Base-by-base conservation (phyloP, 441 rosid species). In the Bocquillonia castaneifolia region DNA sequence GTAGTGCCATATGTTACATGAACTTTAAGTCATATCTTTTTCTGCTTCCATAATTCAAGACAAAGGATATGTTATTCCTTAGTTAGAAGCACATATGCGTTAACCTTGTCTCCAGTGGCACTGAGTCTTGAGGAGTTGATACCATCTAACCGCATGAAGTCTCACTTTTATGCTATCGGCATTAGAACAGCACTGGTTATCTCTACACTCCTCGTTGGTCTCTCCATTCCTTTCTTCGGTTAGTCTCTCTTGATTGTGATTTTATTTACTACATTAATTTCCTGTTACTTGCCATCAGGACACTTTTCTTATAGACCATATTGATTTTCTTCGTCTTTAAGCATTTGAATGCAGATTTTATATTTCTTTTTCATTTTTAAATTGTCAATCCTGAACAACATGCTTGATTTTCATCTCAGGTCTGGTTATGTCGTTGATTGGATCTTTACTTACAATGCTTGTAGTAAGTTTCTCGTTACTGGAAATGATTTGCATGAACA, bases 391-490 rank as follows among this genome's bases (percentile, higher is more conserved):
- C 12, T 50, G 22, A 5, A 3, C 53, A 2, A 4, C 10, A 64
- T 31, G 1, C 31, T 58, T 63, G 8, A n/a, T n/a, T 47, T 56
- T 64, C 59, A 34, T 73, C 68, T 57, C 82, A 93, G 98, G 97
- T 45, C 84, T 91, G 69, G 88, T 91, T 53, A 83, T 93, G 97
- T 91, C 98, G 37, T 63, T 93, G 72, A 89, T 93, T 36, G 97
- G 98, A 82, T 93, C 98, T 40, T 78, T 89, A 64, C 88, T 93
- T 77, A 86, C 97, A 62, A 91, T 93, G 98, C 91, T 93, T 67
- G 90, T 93, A 69, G 98, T 89, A 81, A 79, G 96, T 79, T 74
- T 36, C 40, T 36, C 40, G 40, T 10, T 36, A 36, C 40, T n/a
- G 40, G 40, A 3, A 10, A 42, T 42, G 9, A 7, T n/a, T n/a